phyloP scores from a whole-genome alignment of 2,329 filamentous ascomycete genomes.

The Ceratocystis colombiana region DNA sequence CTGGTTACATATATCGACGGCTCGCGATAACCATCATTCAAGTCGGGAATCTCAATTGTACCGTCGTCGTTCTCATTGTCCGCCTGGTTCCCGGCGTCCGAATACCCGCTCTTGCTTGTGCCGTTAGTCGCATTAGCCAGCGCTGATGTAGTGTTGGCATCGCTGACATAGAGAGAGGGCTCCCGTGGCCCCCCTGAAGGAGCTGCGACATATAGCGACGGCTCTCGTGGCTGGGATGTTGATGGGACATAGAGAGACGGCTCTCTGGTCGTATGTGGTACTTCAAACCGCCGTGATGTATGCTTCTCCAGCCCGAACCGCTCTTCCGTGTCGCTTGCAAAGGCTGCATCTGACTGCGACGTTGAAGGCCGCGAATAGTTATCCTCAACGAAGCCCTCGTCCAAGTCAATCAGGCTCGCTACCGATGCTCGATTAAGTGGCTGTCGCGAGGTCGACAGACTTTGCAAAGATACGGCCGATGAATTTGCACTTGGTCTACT shows the following conservation, averaged over 20 bases:
- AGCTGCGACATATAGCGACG: slow-evolving; percentile 19
- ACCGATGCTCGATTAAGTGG: slow-evolving; percentile 33
- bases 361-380: slow-evolving; percentile 24
- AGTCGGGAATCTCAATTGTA: slow-evolving; percentile 25
- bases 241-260: slow-evolving; percentile 23
- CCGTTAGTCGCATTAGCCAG: slow-evolving; percentile 1
- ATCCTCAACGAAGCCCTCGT: slow-evolving; percentile 29
- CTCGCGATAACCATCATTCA: slow-evolving; percentile 23
- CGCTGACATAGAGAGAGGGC: slow-evolving; percentile 22
- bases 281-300: slow-evolving; percentile 21
- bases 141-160: slow-evolving; percentile 19
- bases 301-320: slow-evolving; percentile 27
- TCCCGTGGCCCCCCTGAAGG: slow-evolving; percentile 12
- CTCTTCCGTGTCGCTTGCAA: slow-evolving; percentile 25
- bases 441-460: neutral
- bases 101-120: neutral
- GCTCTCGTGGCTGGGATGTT: slow-evolving; percentile 15
- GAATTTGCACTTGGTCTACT: slow-evolving; percentile 20
- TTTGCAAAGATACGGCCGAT: slow-evolving; percentile 13
- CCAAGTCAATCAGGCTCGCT: slow-evolving; percentile 34
- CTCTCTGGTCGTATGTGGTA: slow-evolving; percentile 20
- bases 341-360: slow-evolving; percentile 27
- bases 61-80: slow-evolving; percentile 25
- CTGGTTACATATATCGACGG: slow-evolving; percentile 25
- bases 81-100: neutral